These are phyloP conservation scores for Leishmania gerbilli DNA, from an alignment of 208 protist genomes.

Conservation along the genomic window DNA sequence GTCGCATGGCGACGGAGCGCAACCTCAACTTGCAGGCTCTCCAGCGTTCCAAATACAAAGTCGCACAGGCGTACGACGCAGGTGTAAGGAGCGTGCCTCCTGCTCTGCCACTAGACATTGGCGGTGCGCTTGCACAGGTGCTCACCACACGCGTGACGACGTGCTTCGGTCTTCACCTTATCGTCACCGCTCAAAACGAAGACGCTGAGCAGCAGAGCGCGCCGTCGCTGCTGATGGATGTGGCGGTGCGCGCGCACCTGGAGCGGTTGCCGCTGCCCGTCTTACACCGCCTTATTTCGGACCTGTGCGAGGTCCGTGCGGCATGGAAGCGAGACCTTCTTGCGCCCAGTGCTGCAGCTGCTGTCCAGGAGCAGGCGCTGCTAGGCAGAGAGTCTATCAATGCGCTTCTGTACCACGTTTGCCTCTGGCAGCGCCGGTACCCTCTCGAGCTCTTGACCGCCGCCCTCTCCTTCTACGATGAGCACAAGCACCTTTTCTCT, in stretches of 20 bases:
- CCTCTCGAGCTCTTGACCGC: conserved; percentile 50
- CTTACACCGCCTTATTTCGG: conserved; percentile 21
- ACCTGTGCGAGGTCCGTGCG: conserved; percentile 16
- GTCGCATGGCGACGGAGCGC: conserved; percentile 12
- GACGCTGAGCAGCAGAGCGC: not conserved
- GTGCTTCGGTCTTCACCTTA: conserved; percentile 28
- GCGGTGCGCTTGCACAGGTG: conserved; percentile 8
- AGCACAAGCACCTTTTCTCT: conserved; percentile 17
- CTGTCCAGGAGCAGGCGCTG: conserved; percentile 6
- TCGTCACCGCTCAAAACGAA: conserved; percentile 18
- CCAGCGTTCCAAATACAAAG: fast-evolving
- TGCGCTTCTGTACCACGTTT: conserved; percentile 55
- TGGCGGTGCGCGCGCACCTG: conserved; percentile 15
- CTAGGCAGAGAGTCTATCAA: conserved; percentile 21
- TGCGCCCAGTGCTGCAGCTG: conserved; percentile 4
- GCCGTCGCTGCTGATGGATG: not conserved
- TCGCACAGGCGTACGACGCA: not conserved
- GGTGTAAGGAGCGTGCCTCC: not conserved
- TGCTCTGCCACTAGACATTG: not conserved
- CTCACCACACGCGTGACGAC: conserved; percentile 6
- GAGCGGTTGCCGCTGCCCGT: conserved; percentile 24
- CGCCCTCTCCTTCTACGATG: conserved; percentile 40
- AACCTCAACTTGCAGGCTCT: not conserved
- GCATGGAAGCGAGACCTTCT: conserved; percentile 30
- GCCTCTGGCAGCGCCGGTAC: conserved; percentile 76